Evolutionary conservation across 2,329 filamentous ascomycete species (phyloP).

Genomic region (Alternaria sp.): DNA sequence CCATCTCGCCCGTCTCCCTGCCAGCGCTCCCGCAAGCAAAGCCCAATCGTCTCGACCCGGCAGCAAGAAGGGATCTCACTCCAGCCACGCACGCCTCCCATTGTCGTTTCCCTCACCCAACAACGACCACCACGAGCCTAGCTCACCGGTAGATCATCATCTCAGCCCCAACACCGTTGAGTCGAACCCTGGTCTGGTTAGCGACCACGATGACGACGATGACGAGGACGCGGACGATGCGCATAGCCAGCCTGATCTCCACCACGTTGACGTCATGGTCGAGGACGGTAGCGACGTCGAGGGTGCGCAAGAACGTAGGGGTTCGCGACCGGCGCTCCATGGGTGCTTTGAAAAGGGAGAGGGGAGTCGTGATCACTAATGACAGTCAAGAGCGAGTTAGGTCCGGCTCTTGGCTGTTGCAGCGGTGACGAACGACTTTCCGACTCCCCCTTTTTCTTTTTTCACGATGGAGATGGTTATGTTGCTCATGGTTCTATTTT

Average conservation of each 20-base stretch:
- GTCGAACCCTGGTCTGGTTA: constrained; percentile 60
- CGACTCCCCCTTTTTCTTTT: too few species aligned
- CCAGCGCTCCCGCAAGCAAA: constrained; percentile 41
- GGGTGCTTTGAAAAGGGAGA: constrained; percentile 49
- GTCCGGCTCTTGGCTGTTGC: constrained; percentile 29
- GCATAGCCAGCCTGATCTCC: constrained; percentile 47
- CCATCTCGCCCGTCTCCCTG: constrained; percentile 47
- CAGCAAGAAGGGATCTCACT: constrained; percentile 44
- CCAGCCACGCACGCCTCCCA: constrained; percentile 42
- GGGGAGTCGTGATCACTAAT: constrained; percentile 46
- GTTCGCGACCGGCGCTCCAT: constrained; percentile 43
- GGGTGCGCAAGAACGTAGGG: constrained; percentile 44
- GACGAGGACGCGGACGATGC: constrained; percentile 53
- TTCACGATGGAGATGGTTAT: constrained; percentile 24
- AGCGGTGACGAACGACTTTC: not conserved
- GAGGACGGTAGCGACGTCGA: constrained; percentile 53
- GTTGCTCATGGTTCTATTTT: constrained; percentile 23
- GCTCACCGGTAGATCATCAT: constrained; percentile 44
- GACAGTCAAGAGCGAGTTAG: constrained; percentile 35
- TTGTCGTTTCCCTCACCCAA: constrained; percentile 42
- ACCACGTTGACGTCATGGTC: constrained; percentile 49
- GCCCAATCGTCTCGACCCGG: constrained; percentile 41
- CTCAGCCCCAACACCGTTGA: constrained; percentile 59
- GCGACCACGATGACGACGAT: constrained; percentile 61
- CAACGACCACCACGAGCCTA: constrained; percentile 42